Evolutionary conservation across 306 rosid genomes (phyloP).

Genomic region (Inga laurina): DNA sequence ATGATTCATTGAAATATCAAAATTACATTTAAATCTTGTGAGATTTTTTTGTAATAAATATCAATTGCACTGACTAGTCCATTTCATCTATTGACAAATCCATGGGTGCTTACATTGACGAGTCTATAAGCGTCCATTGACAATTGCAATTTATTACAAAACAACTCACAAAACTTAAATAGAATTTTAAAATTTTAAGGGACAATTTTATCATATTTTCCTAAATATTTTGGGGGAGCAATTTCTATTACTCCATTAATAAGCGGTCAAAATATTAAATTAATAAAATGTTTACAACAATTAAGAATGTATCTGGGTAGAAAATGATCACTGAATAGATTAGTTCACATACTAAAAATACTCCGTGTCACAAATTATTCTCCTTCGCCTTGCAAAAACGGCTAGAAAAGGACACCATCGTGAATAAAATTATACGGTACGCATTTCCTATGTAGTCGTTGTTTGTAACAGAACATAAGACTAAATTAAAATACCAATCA

Average conservation of each 20-base stretch:
- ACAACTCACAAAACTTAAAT: no score
- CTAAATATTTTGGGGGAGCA: not conserved
- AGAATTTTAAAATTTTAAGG: no score
- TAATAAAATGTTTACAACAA: not conserved
- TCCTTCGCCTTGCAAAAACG: not conserved
- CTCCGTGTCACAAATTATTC: not conserved
- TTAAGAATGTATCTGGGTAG: not conserved
- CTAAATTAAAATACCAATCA: not conserved
- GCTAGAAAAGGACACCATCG: not conserved
- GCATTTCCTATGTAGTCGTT: not conserved
- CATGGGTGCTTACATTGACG: no score
- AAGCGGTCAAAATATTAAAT: not conserved
- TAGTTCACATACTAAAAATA: not conserved
- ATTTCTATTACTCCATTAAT: not conserved
- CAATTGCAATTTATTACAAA: no score
- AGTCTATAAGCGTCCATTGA: no score
- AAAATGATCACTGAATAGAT: not conserved
- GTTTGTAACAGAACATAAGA: not conserved
- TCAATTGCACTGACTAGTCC: no score
- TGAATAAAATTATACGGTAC: not conserved
- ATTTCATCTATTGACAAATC: no score
- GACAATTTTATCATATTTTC: no score
- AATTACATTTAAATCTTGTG: no score
- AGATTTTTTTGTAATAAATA: no score
- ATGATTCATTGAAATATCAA: no score